Evolutionary conservation across 1,284 basidiomycete genomes (phyloP).

Genomic region (Lentinula novae-zelandiae): DNA sequence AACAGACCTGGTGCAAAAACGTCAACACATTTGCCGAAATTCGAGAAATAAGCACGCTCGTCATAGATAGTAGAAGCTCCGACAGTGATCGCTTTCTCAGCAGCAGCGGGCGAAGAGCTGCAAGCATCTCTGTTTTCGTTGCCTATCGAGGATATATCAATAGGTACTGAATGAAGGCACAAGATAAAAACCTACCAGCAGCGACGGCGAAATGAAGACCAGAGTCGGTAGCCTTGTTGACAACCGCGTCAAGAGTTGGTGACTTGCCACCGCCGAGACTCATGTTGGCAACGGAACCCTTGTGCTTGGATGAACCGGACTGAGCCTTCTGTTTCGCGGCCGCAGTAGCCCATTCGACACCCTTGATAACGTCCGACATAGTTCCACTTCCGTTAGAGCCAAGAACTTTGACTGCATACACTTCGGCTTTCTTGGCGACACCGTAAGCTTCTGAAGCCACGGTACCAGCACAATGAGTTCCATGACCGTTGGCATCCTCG

Average conservation of each 20-base stretch:
- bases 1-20: conserved; percentile 72
- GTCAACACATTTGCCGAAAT: conserved; percentile 77
- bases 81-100: conserved; percentile 79
- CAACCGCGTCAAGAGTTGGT: conserved; percentile 79
- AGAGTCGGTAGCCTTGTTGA: conserved; percentile 78
- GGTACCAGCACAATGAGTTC: conserved; percentile 83
- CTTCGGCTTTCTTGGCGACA: conserved; percentile 90
- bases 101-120: conserved; percentile 77
- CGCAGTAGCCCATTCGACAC: conserved; percentile 82
- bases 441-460: conserved; percentile 82
- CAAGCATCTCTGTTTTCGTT: conserved; percentile 75
- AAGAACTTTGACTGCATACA: conserved; percentile 97
- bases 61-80: conserved; percentile 81
- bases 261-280: conserved; percentile 95
- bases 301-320: conserved; percentile 72
- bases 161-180: not conserved
- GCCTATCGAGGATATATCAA: conserved; percentile 29
- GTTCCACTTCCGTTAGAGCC: conserved; percentile 92
- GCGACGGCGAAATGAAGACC: conserved; percentile 96
- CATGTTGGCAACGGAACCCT: conserved; percentile 98
- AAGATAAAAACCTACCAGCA: conserved; percentile 59
- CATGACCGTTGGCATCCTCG: conserved; percentile 71
- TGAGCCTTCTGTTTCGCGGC: conserved; percentile 55
- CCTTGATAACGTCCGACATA: conserved; percentile 92
- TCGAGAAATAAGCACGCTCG: conserved; percentile 88